Evolutionary conservation across 73 alveolate species (phyloP), one percentile per base, ranked within the genome.

Genomic region (Blepharisma japonicum): DNA sequence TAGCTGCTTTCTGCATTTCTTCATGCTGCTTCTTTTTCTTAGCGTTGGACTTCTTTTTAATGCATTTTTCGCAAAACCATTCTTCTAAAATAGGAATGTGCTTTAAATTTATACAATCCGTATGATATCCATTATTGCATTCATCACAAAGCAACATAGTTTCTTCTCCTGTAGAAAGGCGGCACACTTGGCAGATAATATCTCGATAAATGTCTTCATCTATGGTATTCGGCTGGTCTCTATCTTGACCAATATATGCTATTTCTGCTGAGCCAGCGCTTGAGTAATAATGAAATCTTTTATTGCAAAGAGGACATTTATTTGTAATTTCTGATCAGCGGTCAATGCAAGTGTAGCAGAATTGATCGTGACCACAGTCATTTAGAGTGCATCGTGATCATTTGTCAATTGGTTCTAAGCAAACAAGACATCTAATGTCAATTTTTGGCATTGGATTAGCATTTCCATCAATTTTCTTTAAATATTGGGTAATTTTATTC

Each of bases 41-140:
- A 32, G 42, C 42, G 0, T 32, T 32, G 42, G 42, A 32, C 42
- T 32, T 32, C 42, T 32, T 32, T 32, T 32, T 32, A 32, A 32
- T 32, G 61, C 80, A 70, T 45, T 70, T 9, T 14, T 45, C 70
- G 5, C 80, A 70, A 45, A 45, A 70, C 66, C 80, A 70, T 25
- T 45, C 32, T 9, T 70, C 80, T 18, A 70, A 25, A 45, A 9
- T 9, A 45, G 80, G 80, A 70, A 70, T 45, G 2, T 54, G 32
- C 11, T 25, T 39, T 45, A 70, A 9, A 18, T 54, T 54, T 23
- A 70, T 70, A 45, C 80, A 70, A 70, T 70, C 23, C 0, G 80
- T 70, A 5, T 70, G 80, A 70, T 39, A 70, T 5, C 80, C 80
- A 14, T 45, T 70, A 70, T 70, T 80, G 27, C 80, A 70, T 39